phyloP scores from a whole-genome alignment of 768 basidiomycete species.

The Amanita jacksonii region DNA sequence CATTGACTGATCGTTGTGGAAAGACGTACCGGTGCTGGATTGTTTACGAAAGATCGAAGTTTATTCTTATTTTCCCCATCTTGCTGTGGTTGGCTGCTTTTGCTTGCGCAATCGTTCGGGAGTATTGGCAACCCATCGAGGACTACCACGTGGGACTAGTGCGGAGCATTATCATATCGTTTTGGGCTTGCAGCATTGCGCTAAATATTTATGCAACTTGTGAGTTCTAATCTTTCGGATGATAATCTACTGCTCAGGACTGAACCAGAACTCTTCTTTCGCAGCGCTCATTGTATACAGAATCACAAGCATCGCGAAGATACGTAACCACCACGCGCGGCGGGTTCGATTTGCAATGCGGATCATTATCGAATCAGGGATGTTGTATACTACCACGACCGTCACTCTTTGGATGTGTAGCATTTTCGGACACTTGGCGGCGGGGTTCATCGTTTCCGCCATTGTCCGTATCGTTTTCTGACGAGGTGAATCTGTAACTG shows the following conservation, averaged over 20 bases:
- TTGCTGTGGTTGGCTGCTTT: constrained; percentile 12
- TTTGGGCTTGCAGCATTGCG: constrained; percentile 13
- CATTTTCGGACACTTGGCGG: not conserved
- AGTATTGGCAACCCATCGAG: constrained; percentile 6
- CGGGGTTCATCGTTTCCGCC: not conserved
- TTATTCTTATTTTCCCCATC: constrained; percentile 9
- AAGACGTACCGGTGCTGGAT: constrained; percentile 15
- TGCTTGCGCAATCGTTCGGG: constrained; percentile 3
- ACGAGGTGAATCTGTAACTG: not conserved
- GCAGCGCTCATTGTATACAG: constrained; percentile 2
- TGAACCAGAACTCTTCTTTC: too few species aligned
- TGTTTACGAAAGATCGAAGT: constrained; percentile 10
- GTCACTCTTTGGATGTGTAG: not conserved
- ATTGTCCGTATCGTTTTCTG: constrained; percentile 1
- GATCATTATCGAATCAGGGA: constrained; percentile 7
- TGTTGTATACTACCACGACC: not conserved
- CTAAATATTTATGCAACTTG: constrained; percentile 15
- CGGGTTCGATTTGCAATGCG: constrained; percentile 4
- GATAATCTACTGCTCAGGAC: too few species aligned
- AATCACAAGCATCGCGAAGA: not conserved
- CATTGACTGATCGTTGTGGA: not conserved
- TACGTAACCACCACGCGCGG: not conserved
- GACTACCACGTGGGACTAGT: not conserved
- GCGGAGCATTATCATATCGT: constrained; percentile 1
- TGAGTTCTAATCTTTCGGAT: too few species aligned